phyloP scores from a whole-genome alignment of 75 land plant species.

The Sequoiadendron giganteum region DNA sequence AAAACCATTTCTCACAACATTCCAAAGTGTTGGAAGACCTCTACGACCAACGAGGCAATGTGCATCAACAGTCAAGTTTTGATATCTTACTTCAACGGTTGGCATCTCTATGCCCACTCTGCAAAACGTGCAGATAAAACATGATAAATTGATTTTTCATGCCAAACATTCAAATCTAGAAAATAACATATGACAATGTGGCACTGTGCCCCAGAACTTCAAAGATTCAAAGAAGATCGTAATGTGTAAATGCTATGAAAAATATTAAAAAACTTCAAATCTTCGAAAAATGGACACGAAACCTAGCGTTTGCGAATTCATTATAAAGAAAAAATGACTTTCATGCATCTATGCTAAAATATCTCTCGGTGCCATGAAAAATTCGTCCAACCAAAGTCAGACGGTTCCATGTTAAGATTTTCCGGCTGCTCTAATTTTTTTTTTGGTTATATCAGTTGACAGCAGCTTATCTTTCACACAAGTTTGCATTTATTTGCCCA shows the following conservation, averaged over 20 bases:
- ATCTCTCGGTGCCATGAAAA: too few species aligned
- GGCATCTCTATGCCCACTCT: slow-evolving; percentile 70
- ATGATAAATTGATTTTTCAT: neutral
- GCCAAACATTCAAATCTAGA: neutral
- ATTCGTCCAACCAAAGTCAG: neutral
- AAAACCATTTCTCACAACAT: slow-evolving; percentile 28
- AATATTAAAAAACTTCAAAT: too few species aligned
- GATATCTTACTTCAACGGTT: slow-evolving; percentile 65
- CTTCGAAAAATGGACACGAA: too few species aligned
- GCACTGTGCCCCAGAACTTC: neutral
- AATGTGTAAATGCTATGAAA: neutral
- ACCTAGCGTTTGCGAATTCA: too few species aligned
- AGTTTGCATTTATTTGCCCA: slow-evolving; percentile 31
- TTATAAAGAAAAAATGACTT: too few species aligned
- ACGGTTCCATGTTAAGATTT: neutral
- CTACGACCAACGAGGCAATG: slow-evolving; percentile 49
- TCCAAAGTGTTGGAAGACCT: slow-evolving; percentile 77
- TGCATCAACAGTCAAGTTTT: slow-evolving; percentile 63
- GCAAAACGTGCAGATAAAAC: neutral
- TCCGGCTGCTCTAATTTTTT: slow-evolving; percentile 49
- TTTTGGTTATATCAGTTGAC: slow-evolving; percentile 44
- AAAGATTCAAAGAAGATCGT: neutral
- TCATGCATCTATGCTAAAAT: too few species aligned
- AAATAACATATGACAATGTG: neutral
- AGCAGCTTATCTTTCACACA: slow-evolving; percentile 41